Evolutionary conservation across 306 rosid species (phyloP).

Genomic region (Rosa lucieae): DNA sequence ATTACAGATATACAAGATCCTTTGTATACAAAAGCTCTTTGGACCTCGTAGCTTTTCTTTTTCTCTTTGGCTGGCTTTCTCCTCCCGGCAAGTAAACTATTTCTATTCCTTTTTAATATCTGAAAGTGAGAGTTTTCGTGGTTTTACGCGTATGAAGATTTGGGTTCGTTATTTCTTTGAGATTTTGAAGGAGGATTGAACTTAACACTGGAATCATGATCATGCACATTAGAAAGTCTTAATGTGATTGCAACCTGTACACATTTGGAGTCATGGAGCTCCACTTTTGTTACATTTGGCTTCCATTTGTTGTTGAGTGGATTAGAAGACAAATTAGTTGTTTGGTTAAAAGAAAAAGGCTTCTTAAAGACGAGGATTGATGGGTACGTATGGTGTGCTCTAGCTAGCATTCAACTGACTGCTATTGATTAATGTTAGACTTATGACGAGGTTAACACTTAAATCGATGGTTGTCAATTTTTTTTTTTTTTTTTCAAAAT

Average conservation of each 20-base stretch:
- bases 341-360: constrained; percentile 10
- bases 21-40: background rate
- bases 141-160: background rate
- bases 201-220: background rate
- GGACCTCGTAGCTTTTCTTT: background rate
- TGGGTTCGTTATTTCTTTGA: constrained; percentile 8
- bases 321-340: constrained; percentile 2
- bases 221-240: background rate
- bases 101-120: background rate
- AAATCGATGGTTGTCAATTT: background rate
- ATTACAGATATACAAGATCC: background rate
- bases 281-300: constrained; percentile 1
- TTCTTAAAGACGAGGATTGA: background rate
- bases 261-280: background rate
- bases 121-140: constrained; percentile 32
- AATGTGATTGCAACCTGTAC: background rate
- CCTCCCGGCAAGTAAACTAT: constrained; percentile 49
- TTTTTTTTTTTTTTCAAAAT: too few species aligned
- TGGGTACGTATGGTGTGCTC: background rate
- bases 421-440: background rate
- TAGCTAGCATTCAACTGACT: background rate
- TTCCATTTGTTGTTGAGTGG: constrained; percentile 1
- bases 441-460: background rate
- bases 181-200: background rate
- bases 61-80: constrained; percentile 32